Percentiles rank a stretch among this genome's conserved stretches.
Evolutionary conservation across 2,329 filamentous ascomycete species (phyloP).

Genomic region (Fusarium buharicum): DNA sequence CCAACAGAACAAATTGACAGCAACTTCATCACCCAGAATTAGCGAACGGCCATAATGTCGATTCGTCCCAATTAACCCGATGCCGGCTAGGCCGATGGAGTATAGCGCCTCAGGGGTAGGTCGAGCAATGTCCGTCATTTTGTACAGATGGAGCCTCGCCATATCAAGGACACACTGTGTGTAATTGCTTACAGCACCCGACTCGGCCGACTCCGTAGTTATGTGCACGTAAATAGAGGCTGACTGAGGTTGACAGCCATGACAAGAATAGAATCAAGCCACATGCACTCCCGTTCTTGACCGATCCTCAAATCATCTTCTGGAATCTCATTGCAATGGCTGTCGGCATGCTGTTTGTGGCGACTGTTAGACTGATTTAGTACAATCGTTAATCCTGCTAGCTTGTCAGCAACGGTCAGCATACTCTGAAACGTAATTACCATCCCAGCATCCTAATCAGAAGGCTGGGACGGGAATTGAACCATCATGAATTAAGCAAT

Average conservation of each 20-base stretch:
- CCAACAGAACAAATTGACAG: slow-evolving; percentile 38
- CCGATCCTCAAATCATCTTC: background rate
- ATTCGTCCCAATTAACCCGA: slow-evolving; percentile 34
- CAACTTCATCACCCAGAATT: slow-evolving; percentile 14
- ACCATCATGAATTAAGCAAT: slow-evolving; percentile 10
- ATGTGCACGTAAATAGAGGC: slow-evolving; percentile 13
- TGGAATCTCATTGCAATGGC: slow-evolving; percentile 1
- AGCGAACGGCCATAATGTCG: slow-evolving; percentile 12
- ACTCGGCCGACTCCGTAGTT: slow-evolving; percentile 35
- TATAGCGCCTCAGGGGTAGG: slow-evolving; percentile 38
- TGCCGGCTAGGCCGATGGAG: slow-evolving; percentile 37
- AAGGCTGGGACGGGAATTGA: slow-evolving; percentile 6
- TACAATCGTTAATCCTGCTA: background rate
- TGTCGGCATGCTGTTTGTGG: background rate
- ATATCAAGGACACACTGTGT: slow-evolving; percentile 28
- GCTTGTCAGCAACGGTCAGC: background rate
- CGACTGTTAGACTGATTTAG: background rate
- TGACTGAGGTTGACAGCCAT: slow-evolving; percentile 19
- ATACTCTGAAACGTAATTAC: slow-evolving; percentile 3
- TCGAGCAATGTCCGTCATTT: slow-evolving; percentile 29
- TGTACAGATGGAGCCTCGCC: slow-evolving; percentile 26
- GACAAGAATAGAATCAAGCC: slow-evolving; percentile 10
- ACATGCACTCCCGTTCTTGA: slow-evolving; percentile 8
- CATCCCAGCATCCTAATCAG: slow-evolving; percentile 18
- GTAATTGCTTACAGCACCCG: slow-evolving; percentile 11